Conservation (phyloP, 306 rosid species). For the Medicago arabica region DNA sequence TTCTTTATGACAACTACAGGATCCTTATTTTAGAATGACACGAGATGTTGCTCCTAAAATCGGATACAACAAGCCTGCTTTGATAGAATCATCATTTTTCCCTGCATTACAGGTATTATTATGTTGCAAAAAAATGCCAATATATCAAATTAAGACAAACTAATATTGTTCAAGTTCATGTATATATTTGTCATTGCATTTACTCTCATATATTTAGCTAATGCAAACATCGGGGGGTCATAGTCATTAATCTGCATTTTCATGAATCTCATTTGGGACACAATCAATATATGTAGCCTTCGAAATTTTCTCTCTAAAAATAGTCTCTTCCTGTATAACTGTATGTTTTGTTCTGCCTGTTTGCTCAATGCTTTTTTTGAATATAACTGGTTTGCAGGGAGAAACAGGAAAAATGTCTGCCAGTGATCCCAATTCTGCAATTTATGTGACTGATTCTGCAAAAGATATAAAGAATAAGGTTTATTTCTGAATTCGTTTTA, state of each 20-base stretch:
- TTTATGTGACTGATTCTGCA: conserved; percentile 91
- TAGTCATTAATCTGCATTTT: conserved; percentile 7
- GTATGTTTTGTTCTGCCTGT: conserved; percentile 35
- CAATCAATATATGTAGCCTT: conserved; percentile 11
- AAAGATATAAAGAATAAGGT: conserved; percentile 91
- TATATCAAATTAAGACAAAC: neutral
- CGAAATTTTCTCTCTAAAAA: conserved; percentile 10
- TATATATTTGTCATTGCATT: neutral
- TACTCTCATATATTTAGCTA: conserved; percentile 7
- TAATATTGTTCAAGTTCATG: conserved; percentile 19
- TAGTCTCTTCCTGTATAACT: conserved; percentile 14
- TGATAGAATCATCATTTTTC: conserved; percentile 87
- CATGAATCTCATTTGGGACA: neutral
- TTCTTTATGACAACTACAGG: conserved; percentile 60
- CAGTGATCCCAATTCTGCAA: conserved; percentile 97
- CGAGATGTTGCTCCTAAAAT: conserved; percentile 93
- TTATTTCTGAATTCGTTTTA: conserved; percentile 28
- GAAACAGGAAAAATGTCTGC: conserved; percentile 98
- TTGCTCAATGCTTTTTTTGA: conserved; percentile 30
- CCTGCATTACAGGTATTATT: conserved; percentile 90
- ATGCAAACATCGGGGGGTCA: neutral
- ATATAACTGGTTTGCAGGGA: conserved; percentile 72
- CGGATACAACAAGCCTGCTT: conserved; percentile 82
- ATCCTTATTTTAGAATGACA: conserved; percentile 98
- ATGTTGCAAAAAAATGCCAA: conserved; percentile 11